Percentiles rank a stretch among this genome's conserved stretches.
These are phyloP conservation scores for Cordyceps fumosorosea DNA, from an alignment of 2,329 filamentous ascomycete genomes.

Conservation along the genomic window DNA sequence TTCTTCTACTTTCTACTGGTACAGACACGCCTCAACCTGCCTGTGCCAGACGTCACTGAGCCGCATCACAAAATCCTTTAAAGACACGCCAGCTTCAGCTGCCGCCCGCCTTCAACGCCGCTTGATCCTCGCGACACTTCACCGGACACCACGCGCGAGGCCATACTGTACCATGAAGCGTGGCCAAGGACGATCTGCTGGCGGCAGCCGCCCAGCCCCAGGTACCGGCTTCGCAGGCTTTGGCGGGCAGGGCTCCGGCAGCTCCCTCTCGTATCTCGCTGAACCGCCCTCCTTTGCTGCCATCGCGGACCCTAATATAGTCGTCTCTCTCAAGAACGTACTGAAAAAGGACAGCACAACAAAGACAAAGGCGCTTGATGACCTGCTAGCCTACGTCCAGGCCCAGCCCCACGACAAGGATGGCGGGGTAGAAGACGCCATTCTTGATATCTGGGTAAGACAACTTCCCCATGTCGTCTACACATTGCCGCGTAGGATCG, in stretches of 20 bases:
- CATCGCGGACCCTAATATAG: slow-evolving; percentile 72
- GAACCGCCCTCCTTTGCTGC: slow-evolving; percentile 75
- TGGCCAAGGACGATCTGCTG: background rate
- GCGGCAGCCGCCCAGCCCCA: background rate
- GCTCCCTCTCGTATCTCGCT: slow-evolving; percentile 72
- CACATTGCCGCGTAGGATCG: background rate
- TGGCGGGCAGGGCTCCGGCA: slow-evolving; percentile 33
- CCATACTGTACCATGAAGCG: slow-evolving; percentile 7
- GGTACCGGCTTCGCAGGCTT: slow-evolving; percentile 35
- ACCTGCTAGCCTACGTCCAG: slow-evolving; percentile 62
- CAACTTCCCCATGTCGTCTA: background rate
- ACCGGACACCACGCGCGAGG: background rate
- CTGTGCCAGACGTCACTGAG: slow-evolving; percentile 2
- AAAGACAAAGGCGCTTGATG: slow-evolving; percentile 84
- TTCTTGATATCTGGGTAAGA: slow-evolving; percentile 81
- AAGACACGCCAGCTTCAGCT: background rate
- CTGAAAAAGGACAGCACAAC: slow-evolving; percentile 90
- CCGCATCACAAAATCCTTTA: slow-evolving; percentile 3
- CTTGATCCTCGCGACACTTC: background rate
- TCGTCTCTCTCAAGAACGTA: slow-evolving; percentile 88
- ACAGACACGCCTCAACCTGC: background rate
- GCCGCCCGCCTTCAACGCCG: background rate
- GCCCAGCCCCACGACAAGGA: slow-evolving; percentile 45
- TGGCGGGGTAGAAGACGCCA: slow-evolving; percentile 65
- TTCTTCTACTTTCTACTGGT: background rate